phyloP scores from a whole-genome alignment of 495 filamentous ascomycete genomes.

The Neurospora tetrasperma region DNA sequence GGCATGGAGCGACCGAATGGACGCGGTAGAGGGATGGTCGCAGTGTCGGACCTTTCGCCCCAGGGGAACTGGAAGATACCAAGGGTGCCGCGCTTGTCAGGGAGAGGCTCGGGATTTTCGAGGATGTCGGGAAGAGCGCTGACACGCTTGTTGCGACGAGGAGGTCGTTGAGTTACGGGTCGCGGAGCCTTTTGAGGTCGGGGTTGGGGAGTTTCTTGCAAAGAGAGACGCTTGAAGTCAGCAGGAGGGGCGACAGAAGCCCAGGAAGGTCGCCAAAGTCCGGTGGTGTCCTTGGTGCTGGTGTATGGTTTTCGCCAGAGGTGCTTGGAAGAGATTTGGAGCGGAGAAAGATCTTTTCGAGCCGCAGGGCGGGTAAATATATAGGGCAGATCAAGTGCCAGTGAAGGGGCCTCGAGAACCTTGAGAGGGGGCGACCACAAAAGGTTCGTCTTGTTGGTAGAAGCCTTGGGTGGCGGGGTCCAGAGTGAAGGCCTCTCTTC shows the following conservation, averaged over 20 bases:
- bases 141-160: slow-evolving; percentile 39
- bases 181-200: slow-evolving; percentile 23
- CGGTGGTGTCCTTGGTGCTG: slow-evolving; percentile 11
- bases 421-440: neutral
- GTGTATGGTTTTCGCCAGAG: slow-evolving; percentile 32
- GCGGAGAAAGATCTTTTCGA: slow-evolving; percentile 22
- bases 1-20: slow-evolving; percentile 23
- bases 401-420: neutral
- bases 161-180: slow-evolving; percentile 34
- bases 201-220: slow-evolving; percentile 15
- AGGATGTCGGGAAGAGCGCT: slow-evolving; percentile 46
- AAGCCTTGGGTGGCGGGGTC: neutral
- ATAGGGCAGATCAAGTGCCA: neutral
- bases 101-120: slow-evolving; percentile 43
- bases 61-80: slow-evolving; percentile 50
- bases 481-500: neutral
- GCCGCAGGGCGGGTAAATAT: slow-evolving; percentile 18
- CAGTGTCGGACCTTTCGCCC: slow-evolving; percentile 45
- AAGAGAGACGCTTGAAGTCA: slow-evolving; percentile 13
- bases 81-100: slow-evolving; percentile 39
- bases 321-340: slow-evolving; percentile 26
- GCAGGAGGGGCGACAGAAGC: slow-evolving; percentile 29
- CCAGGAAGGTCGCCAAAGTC: slow-evolving; percentile 29
- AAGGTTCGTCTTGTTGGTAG: neutral
- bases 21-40: slow-evolving; percentile 25